Evolutionary conservation across 257 asterid species (phyloP).

Genomic region (Nicotiana attenuata): DNA sequence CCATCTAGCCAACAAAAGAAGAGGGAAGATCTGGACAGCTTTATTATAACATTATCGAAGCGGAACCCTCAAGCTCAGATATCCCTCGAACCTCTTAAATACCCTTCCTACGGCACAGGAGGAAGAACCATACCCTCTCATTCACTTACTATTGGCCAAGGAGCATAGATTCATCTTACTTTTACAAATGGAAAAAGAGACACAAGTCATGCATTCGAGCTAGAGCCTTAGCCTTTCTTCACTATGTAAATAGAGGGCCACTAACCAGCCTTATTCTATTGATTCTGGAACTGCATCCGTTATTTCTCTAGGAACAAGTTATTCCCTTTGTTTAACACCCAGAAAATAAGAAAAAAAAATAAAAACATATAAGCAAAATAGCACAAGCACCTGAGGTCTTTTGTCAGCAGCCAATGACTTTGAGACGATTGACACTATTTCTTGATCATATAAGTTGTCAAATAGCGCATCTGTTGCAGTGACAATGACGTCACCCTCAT

Average conservation of each 20-base stretch:
- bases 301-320: neutral
- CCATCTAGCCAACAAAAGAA: neutral
- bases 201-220: neutral
- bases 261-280: neutral
- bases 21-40: neutral
- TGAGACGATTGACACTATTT: conserved; percentile 43
- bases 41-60: neutral
- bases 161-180: neutral
- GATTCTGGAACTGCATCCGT: neutral
- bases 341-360: neutral
- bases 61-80: neutral
- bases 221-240: neutral
- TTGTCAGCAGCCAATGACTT: conserved; percentile 44
- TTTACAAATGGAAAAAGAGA: neutral
- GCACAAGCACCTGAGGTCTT: conserved; percentile 42
- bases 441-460: conserved; percentile 76
- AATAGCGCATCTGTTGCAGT: conserved; percentile 76
- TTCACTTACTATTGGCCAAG: neutral
- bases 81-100: neutral
- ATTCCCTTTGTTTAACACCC: neutral
- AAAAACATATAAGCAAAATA: neutral
- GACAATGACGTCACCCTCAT: conserved; percentile 62
- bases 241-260: neutral
- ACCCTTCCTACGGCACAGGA: neutral
- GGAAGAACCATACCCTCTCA: neutral